phyloP scores from a whole-genome alignment of 257 asterid species.

The Phtheirospermum japonicum region DNA sequence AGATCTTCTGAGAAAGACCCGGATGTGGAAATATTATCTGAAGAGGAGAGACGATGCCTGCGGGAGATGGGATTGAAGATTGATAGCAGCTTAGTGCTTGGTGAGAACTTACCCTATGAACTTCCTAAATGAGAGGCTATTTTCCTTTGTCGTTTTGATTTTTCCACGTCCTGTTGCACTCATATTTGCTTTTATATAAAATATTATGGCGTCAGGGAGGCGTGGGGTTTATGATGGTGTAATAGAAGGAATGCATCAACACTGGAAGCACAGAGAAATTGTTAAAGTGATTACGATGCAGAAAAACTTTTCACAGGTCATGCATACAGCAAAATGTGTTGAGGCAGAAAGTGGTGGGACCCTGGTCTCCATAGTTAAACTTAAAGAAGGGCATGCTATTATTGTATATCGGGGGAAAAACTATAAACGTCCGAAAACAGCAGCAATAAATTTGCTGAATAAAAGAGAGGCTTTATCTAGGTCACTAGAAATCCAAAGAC shows the following conservation, averaged over 20 bases:
- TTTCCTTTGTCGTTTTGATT: slow-evolving; percentile 10
- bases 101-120: slow-evolving; percentile 35
- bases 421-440: slow-evolving; percentile 64
- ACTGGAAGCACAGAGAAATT: slow-evolving; percentile 92
- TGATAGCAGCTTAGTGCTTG: slow-evolving; percentile 71
- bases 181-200: neutral
- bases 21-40: slow-evolving; percentile 66
- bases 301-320: slow-evolving; percentile 58
- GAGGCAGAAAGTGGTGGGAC: slow-evolving; percentile 78
- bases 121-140: neutral
- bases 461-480: slow-evolving; percentile 70
- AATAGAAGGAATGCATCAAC: slow-evolving; percentile 86
- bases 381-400: slow-evolving; percentile 88
- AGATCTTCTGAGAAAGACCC: slow-evolving; percentile 49
- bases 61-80: slow-evolving; percentile 62
- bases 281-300: slow-evolving; percentile 93
- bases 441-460: slow-evolving; percentile 49
- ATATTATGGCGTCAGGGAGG: slow-evolving; percentile 63
- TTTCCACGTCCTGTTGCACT: slow-evolving; percentile 7
- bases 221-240: slow-evolving; percentile 78
- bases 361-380: slow-evolving; percentile 62
- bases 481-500: slow-evolving; percentile 86
- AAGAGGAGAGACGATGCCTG: slow-evolving; percentile 73
- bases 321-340: slow-evolving; percentile 57
- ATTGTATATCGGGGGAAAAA: slow-evolving; percentile 93